Conservation (phyloP, 257 asterid species). For the Rhazya stricta region DNA sequence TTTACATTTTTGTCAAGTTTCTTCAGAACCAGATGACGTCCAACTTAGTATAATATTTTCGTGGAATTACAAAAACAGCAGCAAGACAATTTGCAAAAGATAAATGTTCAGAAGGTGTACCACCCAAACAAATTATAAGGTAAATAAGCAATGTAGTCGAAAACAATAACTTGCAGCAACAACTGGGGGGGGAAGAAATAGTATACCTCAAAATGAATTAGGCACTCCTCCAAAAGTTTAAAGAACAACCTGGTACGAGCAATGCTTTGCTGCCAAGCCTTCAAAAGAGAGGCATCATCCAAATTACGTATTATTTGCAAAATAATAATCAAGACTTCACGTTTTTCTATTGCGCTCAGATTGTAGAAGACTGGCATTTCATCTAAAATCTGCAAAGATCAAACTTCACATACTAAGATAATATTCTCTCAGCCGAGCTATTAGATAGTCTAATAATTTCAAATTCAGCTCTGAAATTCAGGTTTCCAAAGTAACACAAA, state of each 20-base stretch:
- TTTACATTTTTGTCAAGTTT: neutral
- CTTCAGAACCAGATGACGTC: neutral
- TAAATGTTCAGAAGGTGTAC: neutral
- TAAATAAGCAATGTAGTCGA: neutral
- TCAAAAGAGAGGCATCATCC: slow-evolving; percentile 91
- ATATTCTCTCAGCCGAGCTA: neutral
- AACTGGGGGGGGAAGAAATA: neutral
- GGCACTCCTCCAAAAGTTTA: slow-evolving; percentile 92
- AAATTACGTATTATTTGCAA: slow-evolving; percentile 87
- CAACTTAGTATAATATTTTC: neutral
- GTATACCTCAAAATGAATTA: slow-evolving; percentile 86
- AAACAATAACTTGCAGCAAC: neutral
- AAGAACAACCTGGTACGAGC: slow-evolving; percentile 98
- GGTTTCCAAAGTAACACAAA: neutral
- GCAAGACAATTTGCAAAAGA: neutral
- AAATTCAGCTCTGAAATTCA: neutral
- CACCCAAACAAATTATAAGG: neutral
- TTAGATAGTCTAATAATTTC: neutral
- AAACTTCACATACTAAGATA: slow-evolving; percentile 17
- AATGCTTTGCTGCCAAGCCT: slow-evolving; percentile 99
- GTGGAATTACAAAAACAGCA: neutral
- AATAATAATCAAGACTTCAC: slow-evolving; percentile 75
- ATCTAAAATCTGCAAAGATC: slow-evolving; percentile 73
- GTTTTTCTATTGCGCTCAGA: slow-evolving; percentile 83
- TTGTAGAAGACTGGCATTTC: slow-evolving; percentile 99